phyloP scores from a whole-genome alignment of 305 asterid species.

The Rubia peregrina region DNA sequence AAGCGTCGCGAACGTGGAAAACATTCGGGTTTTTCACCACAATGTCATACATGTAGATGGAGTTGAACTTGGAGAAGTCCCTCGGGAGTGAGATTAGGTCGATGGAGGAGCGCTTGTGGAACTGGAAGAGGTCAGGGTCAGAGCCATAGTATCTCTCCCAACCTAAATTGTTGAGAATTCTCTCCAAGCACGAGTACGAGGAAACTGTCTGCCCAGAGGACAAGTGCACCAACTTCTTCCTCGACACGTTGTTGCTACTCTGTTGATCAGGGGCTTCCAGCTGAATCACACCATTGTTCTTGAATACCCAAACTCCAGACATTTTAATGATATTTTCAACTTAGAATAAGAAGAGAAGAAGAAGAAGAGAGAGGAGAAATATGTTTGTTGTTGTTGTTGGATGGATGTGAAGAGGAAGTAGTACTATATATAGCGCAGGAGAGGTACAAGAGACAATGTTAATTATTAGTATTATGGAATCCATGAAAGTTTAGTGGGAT shows the following conservation, averaged over 20 bases:
- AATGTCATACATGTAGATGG: conserved; percentile 81
- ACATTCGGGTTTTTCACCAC: conserved; percentile 79
- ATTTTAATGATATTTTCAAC: conserved; percentile 12
- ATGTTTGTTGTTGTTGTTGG: neutral
- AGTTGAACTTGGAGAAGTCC: conserved; percentile 61
- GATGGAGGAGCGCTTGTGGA: conserved; percentile 68
- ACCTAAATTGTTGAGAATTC: conserved; percentile 49
- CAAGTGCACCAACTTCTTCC: conserved; percentile 62
- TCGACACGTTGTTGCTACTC: conserved; percentile 14
- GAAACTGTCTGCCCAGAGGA: conserved; percentile 57
- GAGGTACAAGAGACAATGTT: conserved; percentile 20
- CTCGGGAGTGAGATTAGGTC: conserved; percentile 77
- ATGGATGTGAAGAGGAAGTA: conserved; percentile 10
- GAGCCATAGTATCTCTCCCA: conserved; percentile 84
- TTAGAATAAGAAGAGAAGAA: neutral
- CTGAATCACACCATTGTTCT: conserved; percentile 64
- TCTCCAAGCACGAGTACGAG: conserved; percentile 53
- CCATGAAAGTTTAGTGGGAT: conserved; percentile 18
- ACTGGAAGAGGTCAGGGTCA: conserved; percentile 59
- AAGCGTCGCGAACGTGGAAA: conserved; percentile 70
- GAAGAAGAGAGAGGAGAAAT: neutral
- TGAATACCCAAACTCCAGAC: conserved; percentile 94
- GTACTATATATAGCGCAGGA: conserved; percentile 42
- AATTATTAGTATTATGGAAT: neutral
- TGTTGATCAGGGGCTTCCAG: conserved; percentile 35